Evolutionary conservation across 257 asterid species (phyloP), one percentile per base, ranked within the genome.

Genomic region (Thymus quinquecostatus): DNA sequence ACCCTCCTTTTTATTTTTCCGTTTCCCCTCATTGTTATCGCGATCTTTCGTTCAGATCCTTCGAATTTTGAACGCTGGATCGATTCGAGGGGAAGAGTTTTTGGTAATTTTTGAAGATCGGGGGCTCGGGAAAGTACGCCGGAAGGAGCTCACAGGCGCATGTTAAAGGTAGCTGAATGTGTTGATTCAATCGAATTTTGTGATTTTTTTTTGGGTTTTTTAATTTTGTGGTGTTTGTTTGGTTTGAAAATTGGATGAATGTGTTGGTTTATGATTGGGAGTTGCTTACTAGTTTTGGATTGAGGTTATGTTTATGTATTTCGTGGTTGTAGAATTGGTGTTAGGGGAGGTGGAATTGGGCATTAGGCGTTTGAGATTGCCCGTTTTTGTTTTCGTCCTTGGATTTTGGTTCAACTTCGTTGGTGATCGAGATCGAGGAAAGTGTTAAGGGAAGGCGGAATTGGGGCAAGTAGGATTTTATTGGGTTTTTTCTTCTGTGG

Each of bases 101-200:
- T 10, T 30, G 0, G 0, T 27, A 74, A 38, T 48, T 38, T 32
- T 74, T 62, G 79, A 60, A 73, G 85, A 81, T 77, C 82, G 78
- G 81, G 14, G 70, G 65, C 68, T 38, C 36, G 44, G 64, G 47
- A 60, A 40, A 60, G 61, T 61, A 36, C n/a, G 13, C 56, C 21
- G 48, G 21, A 41, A 45, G 75, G 78, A 54, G 81, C 79, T 78
- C 81, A 78, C 81, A 74, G 78, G 65, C 78, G 75, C 66, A 68
- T 78, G 77, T 34, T 50, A 47, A 40, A 71, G 79, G 83, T 78
- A 70, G 60, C 60, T 63, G 68, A 55, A 54, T 79, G 21, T 50
- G 65, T 54, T n/a, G 6, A 12, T 48, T 60, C 60, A 40, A 0
- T 58, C 60, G 12, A 14, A 1, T 50, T 59, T 33, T 14, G 33